phyloP scores from a whole-genome alignment of 2,329 filamentous ascomycete genomes.

The Fusarium pseudonygamai region DNA sequence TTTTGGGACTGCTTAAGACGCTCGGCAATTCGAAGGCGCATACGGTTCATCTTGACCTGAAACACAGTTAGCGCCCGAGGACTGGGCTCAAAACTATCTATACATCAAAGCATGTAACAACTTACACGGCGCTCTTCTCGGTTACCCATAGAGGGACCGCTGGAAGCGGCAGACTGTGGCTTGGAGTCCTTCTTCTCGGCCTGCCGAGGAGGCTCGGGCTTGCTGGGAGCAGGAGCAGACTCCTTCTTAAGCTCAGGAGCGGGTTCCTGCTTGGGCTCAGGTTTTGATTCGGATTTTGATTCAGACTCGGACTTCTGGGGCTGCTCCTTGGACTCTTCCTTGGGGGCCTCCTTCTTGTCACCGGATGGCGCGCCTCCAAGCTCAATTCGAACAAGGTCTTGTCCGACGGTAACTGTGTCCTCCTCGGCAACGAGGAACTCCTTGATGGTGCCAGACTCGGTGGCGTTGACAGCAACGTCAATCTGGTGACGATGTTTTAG shows the following conservation, averaged over 20 bases:
- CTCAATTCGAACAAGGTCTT: constrained; percentile 89
- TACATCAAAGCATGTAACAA: constrained; percentile 19
- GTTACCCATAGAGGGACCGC: constrained; percentile 65
- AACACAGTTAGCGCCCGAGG: constrained; percentile 5
- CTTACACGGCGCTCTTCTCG: constrained; percentile 89
- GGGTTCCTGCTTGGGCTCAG: constrained; percentile 45
- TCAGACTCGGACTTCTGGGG: constrained; percentile 49
- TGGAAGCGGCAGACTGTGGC: constrained; percentile 27
- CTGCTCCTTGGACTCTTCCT: constrained; percentile 47
- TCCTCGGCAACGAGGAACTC: constrained; percentile 93
- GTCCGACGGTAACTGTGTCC: constrained; percentile 93
- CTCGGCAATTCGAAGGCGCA: constrained; percentile 97
- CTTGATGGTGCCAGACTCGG: constrained; percentile 88
- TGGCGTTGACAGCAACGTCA: constrained; percentile 95
- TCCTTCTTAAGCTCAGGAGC: constrained; percentile 49
- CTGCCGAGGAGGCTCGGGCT: constrained; percentile 36
- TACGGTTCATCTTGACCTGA: constrained; percentile 99
- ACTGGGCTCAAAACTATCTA: neutral
- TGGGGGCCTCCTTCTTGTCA: constrained; percentile 50
- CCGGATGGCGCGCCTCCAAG: constrained; percentile 67
- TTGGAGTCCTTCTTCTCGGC: constrained; percentile 44
- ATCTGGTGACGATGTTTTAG: constrained; percentile 66
- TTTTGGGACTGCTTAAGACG: constrained; percentile 99
- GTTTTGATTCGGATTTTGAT: constrained; percentile 50
- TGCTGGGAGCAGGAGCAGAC: constrained; percentile 38